phyloP scores from a whole-genome alignment of 2,329 filamentous ascomycete species.

The Venturia effusa region DNA sequence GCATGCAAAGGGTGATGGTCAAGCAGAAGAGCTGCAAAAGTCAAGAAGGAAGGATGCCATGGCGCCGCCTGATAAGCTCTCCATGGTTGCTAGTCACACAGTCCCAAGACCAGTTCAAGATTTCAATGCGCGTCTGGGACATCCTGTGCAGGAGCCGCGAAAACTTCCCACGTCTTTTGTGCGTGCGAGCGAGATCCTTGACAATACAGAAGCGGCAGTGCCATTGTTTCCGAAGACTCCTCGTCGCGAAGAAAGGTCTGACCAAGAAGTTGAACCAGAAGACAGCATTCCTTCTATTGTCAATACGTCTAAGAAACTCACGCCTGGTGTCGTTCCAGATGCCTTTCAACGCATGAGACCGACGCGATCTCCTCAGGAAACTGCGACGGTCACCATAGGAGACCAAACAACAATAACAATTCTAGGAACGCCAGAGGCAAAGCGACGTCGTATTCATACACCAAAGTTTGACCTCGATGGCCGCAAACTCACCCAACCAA shows the following conservation, averaged over 20 bases:
- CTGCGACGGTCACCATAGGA: constrained; percentile 67
- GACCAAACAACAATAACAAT: constrained; percentile 54
- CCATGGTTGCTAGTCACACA: constrained; percentile 15
- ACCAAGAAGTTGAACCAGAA: constrained; percentile 5
- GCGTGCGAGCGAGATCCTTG: background rate
- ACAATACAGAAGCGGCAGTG: background rate
- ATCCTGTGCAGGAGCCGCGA: constrained; percentile 7
- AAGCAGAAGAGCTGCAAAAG: background rate
- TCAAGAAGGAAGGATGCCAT: background rate
- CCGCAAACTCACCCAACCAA: constrained; percentile 20
- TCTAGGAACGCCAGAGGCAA: constrained; percentile 46
- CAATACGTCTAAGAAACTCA: constrained; percentile 21
- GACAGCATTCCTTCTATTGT: constrained; percentile 22
- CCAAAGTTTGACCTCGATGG: constrained; percentile 25
- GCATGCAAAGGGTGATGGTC: background rate
- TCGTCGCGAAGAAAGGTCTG: constrained; percentile 12
- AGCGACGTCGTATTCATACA: constrained; percentile 14
- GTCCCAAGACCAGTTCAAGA: constrained; percentile 21
- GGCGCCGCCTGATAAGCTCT: constrained; percentile 7
- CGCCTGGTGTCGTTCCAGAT: constrained; percentile 41
- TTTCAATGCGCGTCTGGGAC: constrained; percentile 28
- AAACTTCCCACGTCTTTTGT: background rate
- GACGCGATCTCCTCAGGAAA: constrained; percentile 49
- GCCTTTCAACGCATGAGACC: constrained; percentile 55
- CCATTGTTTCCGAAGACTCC: background rate